A percentile compares a stretch with the other conserved stretches of the same genome.
Evolutionary conservation across 23 red algal genomes (phyloP).

Genomic region (Cyanidiococcus yangmingshanensis): DNA sequence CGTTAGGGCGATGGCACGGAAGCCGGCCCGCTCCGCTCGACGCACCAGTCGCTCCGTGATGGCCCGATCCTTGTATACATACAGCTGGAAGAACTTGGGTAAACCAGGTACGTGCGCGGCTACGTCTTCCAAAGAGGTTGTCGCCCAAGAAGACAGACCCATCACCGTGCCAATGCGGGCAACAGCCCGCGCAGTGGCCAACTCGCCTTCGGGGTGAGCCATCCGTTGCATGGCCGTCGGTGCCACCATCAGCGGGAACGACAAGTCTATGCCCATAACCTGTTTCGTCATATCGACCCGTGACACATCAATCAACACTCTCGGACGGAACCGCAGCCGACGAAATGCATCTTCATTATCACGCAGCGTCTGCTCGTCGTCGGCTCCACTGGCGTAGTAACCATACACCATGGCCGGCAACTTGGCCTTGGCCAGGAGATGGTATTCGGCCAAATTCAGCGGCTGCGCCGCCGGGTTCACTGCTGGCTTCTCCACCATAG

Average conservation of each 20-base stretch:
- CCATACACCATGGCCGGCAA: constrained; percentile 60
- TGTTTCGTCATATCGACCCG: constrained; percentile 21
- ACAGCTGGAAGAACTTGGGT: constrained; percentile 71
- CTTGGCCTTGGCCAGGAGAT: constrained; percentile 33
- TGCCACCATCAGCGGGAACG: constrained; percentile 59
- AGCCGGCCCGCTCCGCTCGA: constrained; percentile 40
- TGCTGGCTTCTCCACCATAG: not conserved
- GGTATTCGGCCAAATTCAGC: constrained; percentile 40
- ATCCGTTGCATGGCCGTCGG: constrained; percentile 87
- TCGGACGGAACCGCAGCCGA: constrained; percentile 44
- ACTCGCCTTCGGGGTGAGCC: constrained; percentile 84
- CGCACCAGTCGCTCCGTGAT: constrained; percentile 39
- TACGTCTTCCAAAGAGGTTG: constrained; percentile 56
- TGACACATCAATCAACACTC: constrained; percentile 45
- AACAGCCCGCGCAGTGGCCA: constrained; percentile 58
- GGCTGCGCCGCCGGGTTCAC: constrained; percentile 7
- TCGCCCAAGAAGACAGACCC: constrained; percentile 54
- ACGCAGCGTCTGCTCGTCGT: constrained; percentile 53
- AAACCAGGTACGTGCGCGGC: constrained; percentile 26
- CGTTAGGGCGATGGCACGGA: constrained; percentile 54
- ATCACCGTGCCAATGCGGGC: constrained; percentile 28
- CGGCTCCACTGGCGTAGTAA: constrained; percentile 67
- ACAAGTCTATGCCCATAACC: constrained; percentile 33
- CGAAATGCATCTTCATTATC: constrained; percentile 56
- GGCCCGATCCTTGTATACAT: constrained; percentile 57